Percentiles rank a stretch among this genome's conserved stretches.
These are phyloP conservation scores for Arthroderma sp. DNA, from an alignment of 2,329 filamentous ascomycete species.

Conservation along the genomic window DNA sequence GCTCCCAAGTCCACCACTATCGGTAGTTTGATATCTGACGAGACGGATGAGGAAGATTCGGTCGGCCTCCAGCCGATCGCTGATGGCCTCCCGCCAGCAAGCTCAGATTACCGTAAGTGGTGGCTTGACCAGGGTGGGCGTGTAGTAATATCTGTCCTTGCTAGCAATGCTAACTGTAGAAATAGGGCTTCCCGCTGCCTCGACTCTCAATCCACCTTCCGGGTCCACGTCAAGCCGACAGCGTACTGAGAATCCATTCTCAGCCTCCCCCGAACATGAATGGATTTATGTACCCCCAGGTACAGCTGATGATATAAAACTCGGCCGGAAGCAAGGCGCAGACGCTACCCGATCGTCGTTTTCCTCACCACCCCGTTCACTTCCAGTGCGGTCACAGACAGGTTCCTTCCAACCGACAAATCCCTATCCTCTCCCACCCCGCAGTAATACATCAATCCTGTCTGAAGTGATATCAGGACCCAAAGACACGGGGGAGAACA, in stretches of 20 bases:
- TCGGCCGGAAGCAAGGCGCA: too few species aligned
- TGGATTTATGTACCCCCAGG: slow-evolving; percentile 48
- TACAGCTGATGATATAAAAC: neutral
- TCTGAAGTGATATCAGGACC: neutral
- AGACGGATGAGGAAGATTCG: slow-evolving; percentile 43
- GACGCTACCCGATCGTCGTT: too few species aligned
- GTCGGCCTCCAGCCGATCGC: slow-evolving; percentile 73
- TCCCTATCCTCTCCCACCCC: neutral
- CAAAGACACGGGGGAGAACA: too few species aligned
- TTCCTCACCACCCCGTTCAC: too few species aligned
- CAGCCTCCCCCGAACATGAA: slow-evolving; percentile 59
- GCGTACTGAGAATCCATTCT: slow-evolving; percentile 71
- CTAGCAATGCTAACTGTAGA: slow-evolving; percentile 11
- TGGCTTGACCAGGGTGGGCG: slow-evolving; percentile 48
- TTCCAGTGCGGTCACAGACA: too few species aligned
- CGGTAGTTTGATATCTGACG: slow-evolving; percentile 13
- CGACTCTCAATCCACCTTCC: slow-evolving; percentile 54
- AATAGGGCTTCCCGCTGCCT: slow-evolving; percentile 58
- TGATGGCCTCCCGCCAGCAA: slow-evolving; percentile 55
- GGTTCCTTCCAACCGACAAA: too few species aligned
- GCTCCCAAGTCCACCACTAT: slow-evolving; percentile 41
- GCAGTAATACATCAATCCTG: neutral
- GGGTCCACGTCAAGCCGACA: slow-evolving; percentile 57
- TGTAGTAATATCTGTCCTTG: slow-evolving; percentile 5
- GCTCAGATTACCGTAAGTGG: slow-evolving; percentile 50